Evolutionary conservation across 345 rosid genomes (phyloP).

Genomic region (Hibiscus tridactylites): DNA sequence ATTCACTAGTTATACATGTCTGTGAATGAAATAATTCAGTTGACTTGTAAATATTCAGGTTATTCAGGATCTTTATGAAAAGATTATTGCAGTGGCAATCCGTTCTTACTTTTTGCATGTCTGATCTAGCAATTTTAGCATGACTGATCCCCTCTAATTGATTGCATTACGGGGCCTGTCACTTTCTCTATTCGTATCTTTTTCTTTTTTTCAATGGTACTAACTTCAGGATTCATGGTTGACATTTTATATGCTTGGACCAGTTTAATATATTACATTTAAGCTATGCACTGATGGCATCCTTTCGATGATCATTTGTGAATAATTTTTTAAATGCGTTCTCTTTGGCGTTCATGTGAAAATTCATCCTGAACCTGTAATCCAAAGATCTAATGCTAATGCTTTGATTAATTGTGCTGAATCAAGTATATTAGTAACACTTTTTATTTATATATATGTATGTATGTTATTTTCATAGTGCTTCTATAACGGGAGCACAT

Average conservation of each 20-base stretch:
- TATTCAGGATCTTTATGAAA: background rate
- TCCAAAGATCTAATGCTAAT: background rate
- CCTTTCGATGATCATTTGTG: background rate
- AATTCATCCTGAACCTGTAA: background rate
- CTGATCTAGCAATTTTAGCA: background rate
- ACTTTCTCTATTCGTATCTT: background rate
- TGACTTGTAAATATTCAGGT: background rate
- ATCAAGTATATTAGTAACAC: background rate
- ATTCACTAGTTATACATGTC: background rate
- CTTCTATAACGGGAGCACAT: background rate
- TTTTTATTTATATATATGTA: background rate
- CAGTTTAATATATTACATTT: background rate
- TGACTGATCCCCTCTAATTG: background rate
- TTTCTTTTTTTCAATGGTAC: background rate
- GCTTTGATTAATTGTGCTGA: background rate
- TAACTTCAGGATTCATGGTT: background rate
- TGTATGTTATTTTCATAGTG: background rate
- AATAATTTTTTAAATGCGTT: background rate
- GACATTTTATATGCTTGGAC: background rate
- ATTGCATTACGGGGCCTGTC: background rate
- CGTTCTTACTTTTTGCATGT: background rate
- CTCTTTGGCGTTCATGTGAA: background rate
- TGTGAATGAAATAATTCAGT: background rate
- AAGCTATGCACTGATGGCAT: background rate
- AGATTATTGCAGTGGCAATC: background rate